Base-by-base conservation (phyloP, 139 green algal genomes). In the Astrephomene gubernaculifera region DNA sequence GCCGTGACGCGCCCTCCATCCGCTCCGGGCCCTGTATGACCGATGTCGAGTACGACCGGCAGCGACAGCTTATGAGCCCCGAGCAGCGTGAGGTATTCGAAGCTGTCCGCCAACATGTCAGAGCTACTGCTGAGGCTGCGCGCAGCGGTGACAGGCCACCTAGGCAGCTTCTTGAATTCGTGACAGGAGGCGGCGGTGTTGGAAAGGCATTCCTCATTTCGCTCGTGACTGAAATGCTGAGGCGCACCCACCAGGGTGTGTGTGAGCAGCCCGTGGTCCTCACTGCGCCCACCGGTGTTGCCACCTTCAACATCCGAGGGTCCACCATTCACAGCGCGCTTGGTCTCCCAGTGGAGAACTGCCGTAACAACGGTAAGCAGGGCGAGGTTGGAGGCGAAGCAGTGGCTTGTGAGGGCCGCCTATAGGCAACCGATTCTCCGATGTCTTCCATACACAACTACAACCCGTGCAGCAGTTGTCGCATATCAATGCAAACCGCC, bases 141-240 rank as follows among this genome's bases (percentile, higher is more conserved):
- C 67, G 21, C 67, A 73, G 67, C 49, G 49, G 49, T 17, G 49
- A 57, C 12, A 12, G 12, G 12, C 12, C 12, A 12, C 49, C 49
- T 12, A 12, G 49, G 12, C 49, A 57, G 49, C 67, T 73, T n/a
- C 67, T 73, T 7, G 67, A 73, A 36, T 73, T 73, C 22, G 35
- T 73, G 36, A 73, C 35, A 22, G 67, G 67, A 14, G 67, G 67
- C 35, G 57, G 57, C 57, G 57, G 57, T 6, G 22, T 52, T 6
- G 67, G 67, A 35, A 73, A 73, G 67, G 49, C 67, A 35, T 73
- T 73, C 67, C 67, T 73, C 36, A 73, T 52, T 36, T 9, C 35
- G 9, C 67, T 53, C 5, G 5, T 53, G 36, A 73, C 67, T 29
- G 67, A 73, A 36, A 53, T 73, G 67, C 5, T 73, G 27, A 7